Base-by-base conservation (phyloP, 495 filamentous ascomycete genomes). In the Aspergillus ostianus region DNA sequence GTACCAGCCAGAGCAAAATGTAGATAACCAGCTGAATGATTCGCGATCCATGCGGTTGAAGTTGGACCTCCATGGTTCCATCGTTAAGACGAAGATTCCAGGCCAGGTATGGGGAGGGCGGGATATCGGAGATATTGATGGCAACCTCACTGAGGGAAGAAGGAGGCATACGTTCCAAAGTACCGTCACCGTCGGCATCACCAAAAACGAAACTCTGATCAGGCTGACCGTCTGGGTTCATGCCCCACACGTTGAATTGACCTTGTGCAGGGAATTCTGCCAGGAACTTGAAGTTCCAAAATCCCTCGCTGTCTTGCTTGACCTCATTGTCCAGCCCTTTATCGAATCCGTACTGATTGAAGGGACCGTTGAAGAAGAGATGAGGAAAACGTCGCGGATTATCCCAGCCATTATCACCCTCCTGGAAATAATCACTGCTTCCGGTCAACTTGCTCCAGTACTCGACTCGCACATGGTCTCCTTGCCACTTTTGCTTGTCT, bases 341-440 rank as follows among this genome's bases (percentile, higher is more conserved):
- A 71, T 90, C 87, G 64, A 83, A 90, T 27, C 88, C 86, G 63
- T 83, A 90, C 55, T 85, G 74, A 61, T 90, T 90, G 71, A 82
- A 90, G 0, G 82, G 77, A 0, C 87, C 87, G 46, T 89, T 82
- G 55, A 85, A 75, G 72, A 78, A 89, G 46, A 90, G 69, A 69
- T 90, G 85, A 7, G 87, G 87, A 59, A 84, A 86, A 8, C 80
- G 78, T 20, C 87, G 77, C 3, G 71, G 75, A 0, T 60, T 58
- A 19, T 74, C 67, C 61, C 73, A 80, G 26, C 62, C 70, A 27
- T 80, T 64, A 66, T 90, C 88, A 23, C 83, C 83, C 61, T 87
- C 82, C 66, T 89, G 87, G 4, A 84, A 66, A 59, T 88, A 85
- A 60, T 80, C 77, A 62, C 85, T 88, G 58, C 85, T 89, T 1